Conservation (phyloP, 1,139 yeast species). For the Lizanozyma gosingica region DNA sequence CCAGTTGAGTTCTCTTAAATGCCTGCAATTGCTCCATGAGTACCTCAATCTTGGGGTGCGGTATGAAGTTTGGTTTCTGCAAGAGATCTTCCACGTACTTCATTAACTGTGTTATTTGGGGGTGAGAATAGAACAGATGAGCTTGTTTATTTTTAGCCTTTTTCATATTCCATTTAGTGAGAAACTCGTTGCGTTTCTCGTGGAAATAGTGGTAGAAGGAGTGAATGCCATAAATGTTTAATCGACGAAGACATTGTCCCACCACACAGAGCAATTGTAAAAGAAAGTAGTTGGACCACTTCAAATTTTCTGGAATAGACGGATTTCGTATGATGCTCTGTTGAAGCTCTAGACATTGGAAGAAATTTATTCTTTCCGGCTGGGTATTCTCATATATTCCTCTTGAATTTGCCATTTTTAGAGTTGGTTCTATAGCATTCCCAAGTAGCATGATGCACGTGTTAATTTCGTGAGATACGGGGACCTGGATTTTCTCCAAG, state of each 20-base stretch:
- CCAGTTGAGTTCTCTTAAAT: constrained; percentile 25
- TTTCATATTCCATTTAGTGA: constrained; percentile 42
- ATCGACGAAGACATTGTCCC: constrained; percentile 63
- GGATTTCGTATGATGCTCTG: constrained; percentile 46
- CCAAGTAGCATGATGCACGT: constrained; percentile 44
- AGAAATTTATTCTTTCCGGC: constrained; percentile 62
- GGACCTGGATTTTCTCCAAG: constrained; percentile 51
- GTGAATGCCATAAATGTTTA: constrained; percentile 74
- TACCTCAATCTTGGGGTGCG: constrained; percentile 73
- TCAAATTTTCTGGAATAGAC: constrained; percentile 51
- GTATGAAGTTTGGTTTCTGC: constrained; percentile 31
- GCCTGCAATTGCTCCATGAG: constrained; percentile 54
- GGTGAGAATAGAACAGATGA: constrained; percentile 49
- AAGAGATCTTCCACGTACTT: constrained; percentile 35
- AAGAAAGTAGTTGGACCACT: constrained; percentile 60
- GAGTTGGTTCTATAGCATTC: constrained; percentile 54
- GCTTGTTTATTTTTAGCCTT: constrained; percentile 51
- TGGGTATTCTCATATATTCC: constrained; percentile 56
- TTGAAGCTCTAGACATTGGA: constrained; percentile 63
- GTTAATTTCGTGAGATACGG: constrained; percentile 42
- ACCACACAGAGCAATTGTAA: constrained; percentile 58
- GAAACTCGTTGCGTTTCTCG: constrained; percentile 51
- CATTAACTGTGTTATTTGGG: constrained; percentile 36
- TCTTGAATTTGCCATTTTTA: constrained; percentile 55
- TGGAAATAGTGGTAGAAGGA: constrained; percentile 63